Evolutionary conservation across 305 asterid genomes (phyloP), one percentile per base, ranked within the genome.

Genomic region (Fraxinus latifolia): DNA sequence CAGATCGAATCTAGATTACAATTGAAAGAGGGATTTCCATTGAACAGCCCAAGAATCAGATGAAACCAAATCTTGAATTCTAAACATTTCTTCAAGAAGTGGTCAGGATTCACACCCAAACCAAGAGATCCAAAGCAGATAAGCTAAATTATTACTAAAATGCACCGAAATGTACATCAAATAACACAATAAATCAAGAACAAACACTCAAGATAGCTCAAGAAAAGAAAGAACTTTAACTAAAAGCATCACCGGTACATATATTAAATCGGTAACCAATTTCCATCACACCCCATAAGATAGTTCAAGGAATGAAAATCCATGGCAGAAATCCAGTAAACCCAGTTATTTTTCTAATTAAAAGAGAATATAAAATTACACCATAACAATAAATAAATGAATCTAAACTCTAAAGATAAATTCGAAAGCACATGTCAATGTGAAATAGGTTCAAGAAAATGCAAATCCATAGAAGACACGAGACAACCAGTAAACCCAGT

Each of bases 111-210:
- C 77, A 37, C 47, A 80, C 17, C 33, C 25, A 31, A 39, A 44
- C 33, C 83, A 50, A 77, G 7, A 79, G 79, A 88, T 90, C 93
- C 86, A 84, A 79, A 82, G 80, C 77, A 67, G n/a, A 29, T 67
- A 37, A 80, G 80, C 87, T 44, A 70, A 75, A 79, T 23, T 47
- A 50, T 34, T 77, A 50, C 37, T 5, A 70, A 87, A 53, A 74
- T 34, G 60, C 53, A 62, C 33, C 80, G 27, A 39, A 14, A 44
- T n/a, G 50, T 25, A 25, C 34, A 65, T 65, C 68, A 19, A 58
- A 65, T 7, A 65, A 25, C 34, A 8, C 73, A 23, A 11, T 8
- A 25, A 23, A 65, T 65, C 17, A 23, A 11, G 3, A 84, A 21
- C 80, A 60, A 73, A 44, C 76, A 75, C 82, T 9, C 34, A 50